phyloP scores from a whole-genome alignment of 352 stramenopile species.

The Phytophthora cajani region DNA sequence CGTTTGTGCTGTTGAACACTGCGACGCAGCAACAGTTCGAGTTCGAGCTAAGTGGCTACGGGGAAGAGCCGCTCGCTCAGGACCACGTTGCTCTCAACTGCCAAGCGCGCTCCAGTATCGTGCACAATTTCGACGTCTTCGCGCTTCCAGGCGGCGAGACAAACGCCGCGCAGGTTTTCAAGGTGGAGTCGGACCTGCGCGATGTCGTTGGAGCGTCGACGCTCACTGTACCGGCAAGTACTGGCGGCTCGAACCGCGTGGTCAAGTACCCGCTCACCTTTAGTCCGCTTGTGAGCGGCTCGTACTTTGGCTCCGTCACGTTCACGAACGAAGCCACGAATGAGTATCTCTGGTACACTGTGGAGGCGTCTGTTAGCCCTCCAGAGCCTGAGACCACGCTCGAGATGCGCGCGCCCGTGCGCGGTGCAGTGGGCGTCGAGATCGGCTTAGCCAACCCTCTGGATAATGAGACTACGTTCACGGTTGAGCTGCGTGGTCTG shows the following conservation, averaged over 20 bases:
- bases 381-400: constrained; percentile 83
- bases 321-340: constrained; percentile 87
- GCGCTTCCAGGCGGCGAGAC: constrained; percentile 56
- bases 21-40: constrained; percentile 89
- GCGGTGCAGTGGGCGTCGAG: constrained; percentile 87
- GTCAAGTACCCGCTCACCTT: constrained; percentile 88
- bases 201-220: constrained; percentile 79
- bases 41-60: constrained; percentile 87
- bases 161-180: constrained; percentile 60
- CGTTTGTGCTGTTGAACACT: constrained; percentile 81
- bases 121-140: constrained; percentile 79
- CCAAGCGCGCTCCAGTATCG: constrained; percentile 85
- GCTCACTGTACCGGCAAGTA: constrained; percentile 48
- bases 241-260: constrained; percentile 5
- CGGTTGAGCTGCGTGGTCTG: constrained; percentile 84
- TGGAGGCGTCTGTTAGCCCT: constrained; percentile 86
- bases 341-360: constrained; percentile 94
- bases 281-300: constrained; percentile 88
- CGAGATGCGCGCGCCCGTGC: constrained; percentile 83
- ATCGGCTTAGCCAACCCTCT: constrained; percentile 93
- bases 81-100: constrained; percentile 88
- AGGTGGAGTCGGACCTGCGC: constrained; percentile 93
- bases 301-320: constrained; percentile 93
- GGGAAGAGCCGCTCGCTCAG: constrained; percentile 91
- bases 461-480: constrained; percentile 83